phyloP scores from a whole-genome alignment of 495 filamentous ascomycete genomes.

The Podospora sp. region DNA sequence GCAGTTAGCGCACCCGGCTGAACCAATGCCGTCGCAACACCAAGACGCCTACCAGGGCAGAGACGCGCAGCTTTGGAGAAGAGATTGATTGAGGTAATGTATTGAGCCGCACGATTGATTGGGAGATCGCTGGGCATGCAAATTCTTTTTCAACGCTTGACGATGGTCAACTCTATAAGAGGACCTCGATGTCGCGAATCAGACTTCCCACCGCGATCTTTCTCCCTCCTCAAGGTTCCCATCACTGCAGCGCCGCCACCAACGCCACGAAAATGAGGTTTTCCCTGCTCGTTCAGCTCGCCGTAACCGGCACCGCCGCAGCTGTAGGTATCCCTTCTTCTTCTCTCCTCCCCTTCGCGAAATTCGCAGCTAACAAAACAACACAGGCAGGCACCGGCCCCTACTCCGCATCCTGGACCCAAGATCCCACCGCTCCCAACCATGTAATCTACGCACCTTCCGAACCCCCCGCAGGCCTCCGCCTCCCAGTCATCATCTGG shows the following conservation, averaged over 20 bases:
- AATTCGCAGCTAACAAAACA: not conserved
- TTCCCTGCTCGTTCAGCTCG: not conserved
- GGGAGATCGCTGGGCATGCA: too few species aligned
- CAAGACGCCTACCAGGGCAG: too few species aligned
- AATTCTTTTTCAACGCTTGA: too few species aligned
- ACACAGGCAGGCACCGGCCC: not conserved
- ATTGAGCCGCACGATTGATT: too few species aligned
- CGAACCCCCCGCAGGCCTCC: not conserved
- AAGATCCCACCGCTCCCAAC: not conserved
- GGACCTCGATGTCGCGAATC: not conserved
- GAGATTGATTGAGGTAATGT: too few species aligned
- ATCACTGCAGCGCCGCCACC: not conserved
- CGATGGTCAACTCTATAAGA: too few species aligned
- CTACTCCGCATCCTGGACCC: not conserved
- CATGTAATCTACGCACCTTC: slow-evolving; percentile 9
- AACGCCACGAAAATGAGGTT: not conserved
- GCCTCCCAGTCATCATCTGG: slow-evolving; percentile 10
- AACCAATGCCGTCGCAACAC: too few species aligned
- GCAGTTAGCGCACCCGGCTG: too few species aligned
- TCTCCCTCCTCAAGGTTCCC: not conserved
- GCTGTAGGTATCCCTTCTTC: not conserved
- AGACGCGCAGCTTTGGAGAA: too few species aligned
- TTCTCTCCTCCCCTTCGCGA: not conserved
- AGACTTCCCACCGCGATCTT: not conserved
- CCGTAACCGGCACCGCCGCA: not conserved